A percentile compares a stretch with the other conserved stretches of the same genome.
Conservation (phyloP, 495 filamentous ascomycete species). For the Cenococcum geophilum region DNA sequence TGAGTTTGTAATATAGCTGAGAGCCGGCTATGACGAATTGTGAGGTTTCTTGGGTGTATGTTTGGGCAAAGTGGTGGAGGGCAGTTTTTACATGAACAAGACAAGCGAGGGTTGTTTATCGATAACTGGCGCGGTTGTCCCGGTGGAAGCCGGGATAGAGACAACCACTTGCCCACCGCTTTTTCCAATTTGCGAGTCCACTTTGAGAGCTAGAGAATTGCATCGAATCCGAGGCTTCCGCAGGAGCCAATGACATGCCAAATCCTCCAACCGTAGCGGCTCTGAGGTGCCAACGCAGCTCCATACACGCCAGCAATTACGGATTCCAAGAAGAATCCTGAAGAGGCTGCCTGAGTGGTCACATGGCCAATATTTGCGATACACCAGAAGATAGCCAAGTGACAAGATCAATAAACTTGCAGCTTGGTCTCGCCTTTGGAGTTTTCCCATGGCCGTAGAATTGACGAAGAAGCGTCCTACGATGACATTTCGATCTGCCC, state of each 20-base stretch:
- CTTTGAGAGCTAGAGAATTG: conserved; percentile 11
- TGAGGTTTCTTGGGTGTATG: not conserved
- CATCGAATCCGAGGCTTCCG: not conserved
- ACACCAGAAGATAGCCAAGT: not conserved
- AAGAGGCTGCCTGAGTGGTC: not conserved
- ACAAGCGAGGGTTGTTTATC: conserved; percentile 17
- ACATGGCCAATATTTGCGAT: not conserved
- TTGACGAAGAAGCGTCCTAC: too few relatives aligned
- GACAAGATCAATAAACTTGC: not conserved
- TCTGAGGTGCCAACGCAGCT: conserved; percentile 1
- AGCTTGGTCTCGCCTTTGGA: not conserved
- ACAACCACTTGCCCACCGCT: conserved; percentile 15
- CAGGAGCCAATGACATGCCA: conserved; percentile 13
- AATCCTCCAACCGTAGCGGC: conserved; percentile 1
- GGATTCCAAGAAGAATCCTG: not conserved
- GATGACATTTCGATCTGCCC: too few relatives aligned
- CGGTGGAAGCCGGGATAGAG: conserved; percentile 15
- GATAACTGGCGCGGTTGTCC: conserved; percentile 9
- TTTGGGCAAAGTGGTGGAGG: not conserved
- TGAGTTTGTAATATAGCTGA: not conserved
- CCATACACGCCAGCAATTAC: not conserved
- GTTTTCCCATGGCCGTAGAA: too few relatives aligned
- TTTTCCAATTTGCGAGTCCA: conserved; percentile 12
- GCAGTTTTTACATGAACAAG: conserved; percentile 15
- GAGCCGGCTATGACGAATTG: not conserved